Evolutionary conservation across 2,329 filamentous ascomycete species (phyloP), one percentile per base, ranked within the genome.

Genomic region (Aspergillus sp.): DNA sequence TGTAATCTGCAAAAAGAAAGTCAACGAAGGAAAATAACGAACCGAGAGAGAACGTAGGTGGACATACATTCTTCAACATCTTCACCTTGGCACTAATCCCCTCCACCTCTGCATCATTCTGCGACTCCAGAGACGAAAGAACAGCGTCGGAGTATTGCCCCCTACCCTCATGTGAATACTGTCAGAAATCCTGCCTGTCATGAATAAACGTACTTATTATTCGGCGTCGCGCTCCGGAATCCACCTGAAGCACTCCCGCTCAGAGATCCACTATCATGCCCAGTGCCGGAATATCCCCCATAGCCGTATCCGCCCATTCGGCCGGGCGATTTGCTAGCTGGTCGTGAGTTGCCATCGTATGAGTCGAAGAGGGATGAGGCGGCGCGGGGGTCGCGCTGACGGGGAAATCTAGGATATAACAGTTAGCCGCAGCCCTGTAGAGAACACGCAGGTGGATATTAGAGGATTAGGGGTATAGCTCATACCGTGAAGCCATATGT

Each of bases 141-240:
- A 95, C 89, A 17, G 90, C 87, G 61, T 94, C 86, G 64, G 86
- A 91, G 68, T 97, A 97, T 67, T 96, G 90, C 12, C 91, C 91
- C 64, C 85, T 88, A 56, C 55, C 48, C 20, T 42, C 15, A 49
- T 44, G 12, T 47, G 49, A 19, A 13, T 53, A 17, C 47, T 47
- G 20, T 5, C n/a, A n/a, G 7, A 41, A 41, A 13, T 23, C 7
- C 7, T 33, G 38, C 22, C 19, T 30, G 35, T 25, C 9, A 30
- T 30, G 25, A 13, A 30, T 25, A n/a, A 7, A 19, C 75, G 49
- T 69, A 84, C 82, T 74, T 83, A 54, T 73, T 76, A 66, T 90
- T 88, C 51, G 86, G 86, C 50, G 86, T 89, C 56, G 85, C 86
- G 27, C 80, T 70, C 45, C 85, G 74, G 66, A 62, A 69, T 45